These are phyloP conservation scores for Camillea tinctor DNA, from an alignment of 2,329 filamentous ascomycete species.

Conservation along the genomic window DNA sequence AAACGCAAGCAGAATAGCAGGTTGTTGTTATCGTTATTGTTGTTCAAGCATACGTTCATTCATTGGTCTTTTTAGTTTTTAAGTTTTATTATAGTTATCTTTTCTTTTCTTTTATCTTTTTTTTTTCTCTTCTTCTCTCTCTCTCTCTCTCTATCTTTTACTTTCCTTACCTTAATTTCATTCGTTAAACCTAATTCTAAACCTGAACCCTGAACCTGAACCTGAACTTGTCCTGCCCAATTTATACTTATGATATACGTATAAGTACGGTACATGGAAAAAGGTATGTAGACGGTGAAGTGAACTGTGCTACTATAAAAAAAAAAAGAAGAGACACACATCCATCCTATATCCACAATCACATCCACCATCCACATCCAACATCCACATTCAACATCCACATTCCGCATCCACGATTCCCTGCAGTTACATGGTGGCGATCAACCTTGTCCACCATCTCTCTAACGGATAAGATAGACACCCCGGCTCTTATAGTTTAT, in stretches of 20 bases:
- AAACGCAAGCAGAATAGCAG: background rate
- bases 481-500: slow-evolving; percentile 10
- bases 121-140: background rate
- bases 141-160: background rate
- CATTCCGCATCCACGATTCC: slow-evolving; percentile 13
- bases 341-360: too few relatives aligned
- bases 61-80: too few relatives aligned
- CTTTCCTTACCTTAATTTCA: slow-evolving; percentile 1
- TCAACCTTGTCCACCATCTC: slow-evolving; percentile 1
- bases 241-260: too few relatives aligned
- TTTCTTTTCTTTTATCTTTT: background rate
- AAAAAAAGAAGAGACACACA: too few relatives aligned
- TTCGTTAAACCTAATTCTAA: too few relatives aligned
- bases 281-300: too few relatives aligned
- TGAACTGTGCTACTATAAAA: too few relatives aligned
- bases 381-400: background rate
- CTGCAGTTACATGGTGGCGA: background rate
- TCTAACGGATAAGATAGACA: slow-evolving; percentile 2
- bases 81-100: too few relatives aligned
- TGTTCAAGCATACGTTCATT: background rate
- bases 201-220: too few relatives aligned
- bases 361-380: background rate
- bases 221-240: too few relatives aligned
- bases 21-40: background rate
- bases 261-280: too few relatives aligned